Conservation (phyloP, 306 rosid species). For the Oemleria cerasiformis region DNA sequence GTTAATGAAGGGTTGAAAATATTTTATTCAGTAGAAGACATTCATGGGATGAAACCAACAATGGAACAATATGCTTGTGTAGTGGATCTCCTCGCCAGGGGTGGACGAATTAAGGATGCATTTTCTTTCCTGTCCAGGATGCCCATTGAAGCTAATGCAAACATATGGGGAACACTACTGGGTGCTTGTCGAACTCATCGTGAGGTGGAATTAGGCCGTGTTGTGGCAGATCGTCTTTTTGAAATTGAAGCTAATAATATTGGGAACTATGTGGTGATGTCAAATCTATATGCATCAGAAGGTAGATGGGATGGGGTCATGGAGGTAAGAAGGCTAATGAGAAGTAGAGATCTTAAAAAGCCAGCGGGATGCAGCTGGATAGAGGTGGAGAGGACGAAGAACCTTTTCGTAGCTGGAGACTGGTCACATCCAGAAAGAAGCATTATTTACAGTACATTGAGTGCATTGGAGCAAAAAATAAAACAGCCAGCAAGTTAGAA, state of each 20-base stretch:
- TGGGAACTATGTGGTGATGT: slow-evolving; percentile 77
- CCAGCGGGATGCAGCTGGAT: slow-evolving; percentile 97
- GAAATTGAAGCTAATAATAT: slow-evolving; percentile 56
- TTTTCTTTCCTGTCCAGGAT: slow-evolving; percentile 56
- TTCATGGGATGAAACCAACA: slow-evolving; percentile 66
- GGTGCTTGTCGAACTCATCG: slow-evolving; percentile 80
- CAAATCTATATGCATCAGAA: slow-evolving; percentile 77
- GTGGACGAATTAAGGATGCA: slow-evolving; percentile 63
- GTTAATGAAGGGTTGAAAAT: slow-evolving; percentile 69
- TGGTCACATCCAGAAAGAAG: slow-evolving; percentile 74
- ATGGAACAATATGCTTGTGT: slow-evolving; percentile 78
- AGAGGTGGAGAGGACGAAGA: slow-evolving; percentile 62
- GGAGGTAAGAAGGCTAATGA: slow-evolving; percentile 66
- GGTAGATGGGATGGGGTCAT: slow-evolving; percentile 78
- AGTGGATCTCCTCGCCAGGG: slow-evolving; percentile 84
- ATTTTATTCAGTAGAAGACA: slow-evolving; percentile 65
- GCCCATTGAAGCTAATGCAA: slow-evolving; percentile 70
- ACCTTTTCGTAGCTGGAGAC: slow-evolving; percentile 70
- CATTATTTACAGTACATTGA: slow-evolving; percentile 45
- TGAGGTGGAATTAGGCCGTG: slow-evolving; percentile 65
- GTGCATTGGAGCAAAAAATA: slow-evolving; percentile 41
- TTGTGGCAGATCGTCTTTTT: slow-evolving; percentile 58
- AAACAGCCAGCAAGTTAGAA: slow-evolving; percentile 25
- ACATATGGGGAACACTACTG: slow-evolving; percentile 74
- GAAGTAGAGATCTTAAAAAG: slow-evolving; percentile 59